Percentiles rank a stretch among this genome's conserved stretches.
These are phyloP conservation scores for Botryotinia narcissicola DNA, from an alignment of 2,329 filamentous ascomycete genomes.

Conservation along the genomic window DNA sequence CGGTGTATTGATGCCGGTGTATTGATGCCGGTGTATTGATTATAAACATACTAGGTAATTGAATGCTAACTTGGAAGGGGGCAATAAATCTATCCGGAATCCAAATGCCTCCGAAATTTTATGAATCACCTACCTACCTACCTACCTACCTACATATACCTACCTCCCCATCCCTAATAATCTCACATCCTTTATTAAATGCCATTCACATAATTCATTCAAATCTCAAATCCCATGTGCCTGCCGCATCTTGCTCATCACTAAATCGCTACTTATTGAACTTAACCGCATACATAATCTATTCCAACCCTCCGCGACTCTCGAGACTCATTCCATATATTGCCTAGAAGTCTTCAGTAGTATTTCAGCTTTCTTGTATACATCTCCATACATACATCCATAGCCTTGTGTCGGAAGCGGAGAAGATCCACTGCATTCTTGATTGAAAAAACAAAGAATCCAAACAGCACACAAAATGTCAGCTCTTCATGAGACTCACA, in stretches of 20 bases:
- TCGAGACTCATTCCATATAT: neutral
- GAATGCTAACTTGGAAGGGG: neutral
- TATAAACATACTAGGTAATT: neutral
- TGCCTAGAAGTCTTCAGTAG: neutral
- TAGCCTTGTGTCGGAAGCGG: neutral
- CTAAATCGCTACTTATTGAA: neutral
- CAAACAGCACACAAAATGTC: conserved; percentile 44
- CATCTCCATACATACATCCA: neutral
- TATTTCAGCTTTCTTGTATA: neutral
- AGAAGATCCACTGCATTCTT: neutral
- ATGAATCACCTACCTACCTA: neutral
- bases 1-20: neutral
- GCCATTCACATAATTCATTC: neutral
- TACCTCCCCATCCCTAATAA: no score
- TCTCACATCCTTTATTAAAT: neutral
- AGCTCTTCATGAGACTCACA: conserved; percentile 57
- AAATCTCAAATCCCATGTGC: neutral
- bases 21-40: neutral
- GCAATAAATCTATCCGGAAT: neutral
- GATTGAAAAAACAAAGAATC: neutral
- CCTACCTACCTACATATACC: neutral
- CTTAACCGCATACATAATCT: neutral
- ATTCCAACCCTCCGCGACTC: neutral
- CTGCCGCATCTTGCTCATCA: neutral
- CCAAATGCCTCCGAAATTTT: neutral